Conservation (phyloP, 257 asterid species). For the Nicotiana tomentosiformis region DNA sequence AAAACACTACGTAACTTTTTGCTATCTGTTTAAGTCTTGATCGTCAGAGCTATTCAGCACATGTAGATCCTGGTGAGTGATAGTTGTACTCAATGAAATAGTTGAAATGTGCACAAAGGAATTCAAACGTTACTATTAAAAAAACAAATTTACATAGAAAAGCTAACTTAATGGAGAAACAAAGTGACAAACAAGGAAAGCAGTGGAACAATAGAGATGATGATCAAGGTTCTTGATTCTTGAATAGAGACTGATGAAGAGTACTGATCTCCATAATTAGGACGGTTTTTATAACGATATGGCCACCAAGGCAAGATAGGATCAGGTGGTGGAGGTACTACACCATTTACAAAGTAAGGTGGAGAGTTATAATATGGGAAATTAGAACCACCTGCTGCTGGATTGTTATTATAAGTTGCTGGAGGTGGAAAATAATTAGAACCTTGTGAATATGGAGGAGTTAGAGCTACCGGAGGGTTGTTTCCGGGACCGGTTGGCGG, state of each 20-base stretch:
- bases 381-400: constrained; percentile 8
- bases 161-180: neutral
- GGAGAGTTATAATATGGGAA: constrained; percentile 21
- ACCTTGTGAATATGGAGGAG: constrained; percentile 34
- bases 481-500: constrained; percentile 70
- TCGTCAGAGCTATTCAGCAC: neutral
- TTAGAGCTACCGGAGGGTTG: constrained; percentile 39
- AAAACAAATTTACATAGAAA: neutral
- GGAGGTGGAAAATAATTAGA: constrained; percentile 25
- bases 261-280: constrained; percentile 41
- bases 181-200: neutral
- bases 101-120: neutral
- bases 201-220: constrained; percentile 9
- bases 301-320: constrained; percentile 80
- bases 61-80: neutral
- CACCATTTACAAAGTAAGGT: constrained; percentile 36
- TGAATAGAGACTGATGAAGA: constrained; percentile 28
- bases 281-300: constrained; percentile 57
- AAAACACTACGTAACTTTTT: neutral
- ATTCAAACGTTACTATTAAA: no score
- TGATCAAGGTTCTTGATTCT: constrained; percentile 21
- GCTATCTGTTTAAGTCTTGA: neutral
- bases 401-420: constrained; percentile 21
- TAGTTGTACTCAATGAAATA: neutral
- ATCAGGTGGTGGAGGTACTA: constrained; percentile 69